phyloP scores from a whole-genome alignment of 2,329 filamentous ascomycete genomes.

The Aureobasidium sp. region DNA sequence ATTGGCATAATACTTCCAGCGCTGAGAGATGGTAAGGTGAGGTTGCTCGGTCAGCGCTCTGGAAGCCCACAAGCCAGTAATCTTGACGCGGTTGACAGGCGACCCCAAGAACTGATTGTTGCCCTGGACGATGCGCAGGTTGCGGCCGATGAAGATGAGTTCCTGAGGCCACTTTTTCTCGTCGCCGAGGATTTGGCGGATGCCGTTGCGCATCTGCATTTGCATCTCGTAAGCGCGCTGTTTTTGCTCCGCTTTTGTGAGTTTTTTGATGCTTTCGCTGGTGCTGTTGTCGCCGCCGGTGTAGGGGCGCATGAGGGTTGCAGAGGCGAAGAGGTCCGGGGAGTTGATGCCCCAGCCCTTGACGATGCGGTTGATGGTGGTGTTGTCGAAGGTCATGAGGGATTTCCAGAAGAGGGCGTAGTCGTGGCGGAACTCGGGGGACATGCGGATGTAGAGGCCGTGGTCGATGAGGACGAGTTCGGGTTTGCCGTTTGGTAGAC shows the following conservation, averaged over 20 bases:
- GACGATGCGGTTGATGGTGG: constrained; percentile 63
- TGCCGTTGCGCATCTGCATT: constrained; percentile 58
- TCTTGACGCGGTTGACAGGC: constrained; percentile 85
- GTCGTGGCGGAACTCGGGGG: constrained; percentile 70
- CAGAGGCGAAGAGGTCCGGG: constrained; percentile 82
- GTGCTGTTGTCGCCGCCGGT: constrained; percentile 69
- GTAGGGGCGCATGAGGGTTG: constrained; percentile 84
- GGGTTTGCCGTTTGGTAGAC: constrained; percentile 68
- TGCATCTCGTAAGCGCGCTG: constrained; percentile 70
- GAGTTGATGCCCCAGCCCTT: constrained; percentile 79
- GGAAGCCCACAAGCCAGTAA: constrained; percentile 84
- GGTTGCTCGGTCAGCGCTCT: constrained; percentile 69
- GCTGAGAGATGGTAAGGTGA: constrained; percentile 52
- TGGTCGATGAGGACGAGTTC: constrained; percentile 96
- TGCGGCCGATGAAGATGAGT: constrained; percentile 84
- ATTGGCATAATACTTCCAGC: constrained; percentile 60
- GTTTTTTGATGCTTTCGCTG: constrained; percentile 37
- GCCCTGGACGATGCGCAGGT: constrained; percentile 85
- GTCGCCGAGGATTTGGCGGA: constrained; percentile 74
- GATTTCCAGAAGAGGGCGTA: constrained; percentile 91
- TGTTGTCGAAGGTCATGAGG: constrained; percentile 87
- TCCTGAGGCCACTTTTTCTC: constrained; percentile 85
- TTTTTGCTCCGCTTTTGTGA: constrained; percentile 48
- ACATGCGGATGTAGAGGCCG: constrained; percentile 90
- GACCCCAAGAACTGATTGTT: constrained; percentile 88